Percentiles rank a stretch among this genome's conserved stretches.
These are phyloP conservation scores for Heritiera littoralis DNA, from an alignment of 345 rosid species.

Conservation along the genomic window DNA sequence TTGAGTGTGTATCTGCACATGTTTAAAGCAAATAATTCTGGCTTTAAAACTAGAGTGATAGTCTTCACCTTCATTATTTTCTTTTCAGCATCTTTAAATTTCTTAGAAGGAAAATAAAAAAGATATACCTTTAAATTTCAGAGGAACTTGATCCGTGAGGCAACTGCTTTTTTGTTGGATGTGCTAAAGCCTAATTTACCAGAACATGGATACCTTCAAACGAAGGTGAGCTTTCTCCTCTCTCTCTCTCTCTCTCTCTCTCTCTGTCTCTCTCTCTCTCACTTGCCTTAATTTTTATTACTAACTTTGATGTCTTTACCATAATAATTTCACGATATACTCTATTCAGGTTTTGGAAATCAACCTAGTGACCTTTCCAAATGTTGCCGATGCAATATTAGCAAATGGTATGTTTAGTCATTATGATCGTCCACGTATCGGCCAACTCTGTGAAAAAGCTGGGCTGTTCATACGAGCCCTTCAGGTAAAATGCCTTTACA, in stretches of 20 bases:
- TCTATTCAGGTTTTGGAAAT: conserved; percentile 15
- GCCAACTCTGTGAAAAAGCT: conserved; percentile 98
- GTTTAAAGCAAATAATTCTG: background rate
- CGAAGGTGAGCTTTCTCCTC: conserved; percentile 54
- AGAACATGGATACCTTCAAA: conserved; percentile 86
- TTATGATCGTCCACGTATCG: conserved; percentile 93
- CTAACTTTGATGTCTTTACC: background rate
- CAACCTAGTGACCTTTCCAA: conserved; percentile 94
- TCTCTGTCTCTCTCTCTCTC: background rate
- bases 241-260: background rate
- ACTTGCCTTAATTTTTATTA: background rate
- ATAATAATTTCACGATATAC: conserved; percentile 10
- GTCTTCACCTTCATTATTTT: background rate
- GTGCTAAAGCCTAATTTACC: conserved; percentile 91
- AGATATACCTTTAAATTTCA: conserved; percentile 26
- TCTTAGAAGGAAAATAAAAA: background rate
- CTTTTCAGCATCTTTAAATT: background rate
- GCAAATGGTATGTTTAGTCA: conserved; percentile 97
- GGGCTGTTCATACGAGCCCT: conserved; percentile 84
- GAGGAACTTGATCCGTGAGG: conserved; percentile 97
- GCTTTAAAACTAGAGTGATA: background rate
- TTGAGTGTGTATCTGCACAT: no score
- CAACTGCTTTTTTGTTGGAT: conserved; percentile 90
- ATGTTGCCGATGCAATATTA: conserved; percentile 94
- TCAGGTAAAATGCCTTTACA: conserved; percentile 50